Percentiles rank a stretch among this genome's conserved stretches.
phyloP scores from a whole-genome alignment of 2,329 filamentous ascomycete genomes.

The Ascochyta lentis region DNA sequence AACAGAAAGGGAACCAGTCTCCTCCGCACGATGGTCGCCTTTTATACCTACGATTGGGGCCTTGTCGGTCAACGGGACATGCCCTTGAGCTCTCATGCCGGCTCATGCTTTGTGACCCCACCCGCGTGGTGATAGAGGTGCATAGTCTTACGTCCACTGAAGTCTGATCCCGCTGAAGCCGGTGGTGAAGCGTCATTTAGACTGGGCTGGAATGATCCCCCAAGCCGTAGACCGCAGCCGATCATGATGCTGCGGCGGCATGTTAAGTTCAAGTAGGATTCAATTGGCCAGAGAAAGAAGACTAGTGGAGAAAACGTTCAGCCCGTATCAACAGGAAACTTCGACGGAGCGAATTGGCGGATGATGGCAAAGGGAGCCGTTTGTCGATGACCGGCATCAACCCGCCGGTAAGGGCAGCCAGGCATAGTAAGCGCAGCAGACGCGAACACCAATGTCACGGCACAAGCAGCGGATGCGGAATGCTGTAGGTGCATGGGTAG shows the following conservation, averaged over 20 bases:
- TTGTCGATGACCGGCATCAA: slow-evolving; percentile 36
- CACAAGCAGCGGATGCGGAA: slow-evolving; percentile 47
- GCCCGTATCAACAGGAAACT: slow-evolving; percentile 41
- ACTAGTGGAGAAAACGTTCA: slow-evolving; percentile 34
- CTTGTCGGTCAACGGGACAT: slow-evolving; percentile 39
- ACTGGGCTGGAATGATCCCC: slow-evolving; percentile 43
- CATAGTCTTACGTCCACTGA: slow-evolving; percentile 50
- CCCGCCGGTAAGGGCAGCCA: slow-evolving; percentile 46
- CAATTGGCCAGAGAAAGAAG: slow-evolving; percentile 42
- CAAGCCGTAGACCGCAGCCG: slow-evolving; percentile 40
- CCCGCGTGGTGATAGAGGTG: slow-evolving; percentile 49
- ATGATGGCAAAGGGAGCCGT: slow-evolving; percentile 39
- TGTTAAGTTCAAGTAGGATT: slow-evolving; percentile 24
- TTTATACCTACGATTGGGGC: slow-evolving; percentile 46
- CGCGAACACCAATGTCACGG: slow-evolving; percentile 37
- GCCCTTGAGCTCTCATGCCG: slow-evolving; percentile 44
- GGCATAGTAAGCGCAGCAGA: slow-evolving; percentile 48
- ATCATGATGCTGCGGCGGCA: slow-evolving; percentile 45
- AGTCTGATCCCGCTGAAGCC: slow-evolving; percentile 43
- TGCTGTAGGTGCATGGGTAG: slow-evolving; percentile 49
- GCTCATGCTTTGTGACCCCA: slow-evolving; percentile 44
- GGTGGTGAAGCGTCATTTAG: slow-evolving; percentile 43
- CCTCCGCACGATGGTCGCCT: slow-evolving; percentile 35
- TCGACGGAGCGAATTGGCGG: slow-evolving; percentile 41
- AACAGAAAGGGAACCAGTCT: slow-evolving; percentile 32